These are phyloP conservation scores for Ulota crispa DNA, from an alignment of 225 moss, liverwort and hornwort genomes.

Conservation along the genomic window DNA sequence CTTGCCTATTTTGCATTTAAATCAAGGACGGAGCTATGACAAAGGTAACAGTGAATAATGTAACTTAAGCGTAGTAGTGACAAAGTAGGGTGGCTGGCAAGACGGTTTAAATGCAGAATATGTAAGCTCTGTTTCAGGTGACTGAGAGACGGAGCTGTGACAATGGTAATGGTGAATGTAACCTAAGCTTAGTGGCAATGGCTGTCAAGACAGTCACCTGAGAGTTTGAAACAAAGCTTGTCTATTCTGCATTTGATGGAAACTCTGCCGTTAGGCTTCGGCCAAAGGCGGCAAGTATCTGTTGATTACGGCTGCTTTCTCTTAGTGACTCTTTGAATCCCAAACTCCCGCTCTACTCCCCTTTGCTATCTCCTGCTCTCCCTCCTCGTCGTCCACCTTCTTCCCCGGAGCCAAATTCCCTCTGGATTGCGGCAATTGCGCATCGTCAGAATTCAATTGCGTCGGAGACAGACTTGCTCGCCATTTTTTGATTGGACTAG, in stretches of 20 bases:
- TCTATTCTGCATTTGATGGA: no score
- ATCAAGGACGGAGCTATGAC: no score
- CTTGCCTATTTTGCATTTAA: no score
- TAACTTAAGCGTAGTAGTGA: no score
- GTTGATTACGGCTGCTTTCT: background rate
- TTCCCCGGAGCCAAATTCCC: rapidly evolving
- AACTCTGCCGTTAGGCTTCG: background rate
- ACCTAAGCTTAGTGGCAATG: no score
- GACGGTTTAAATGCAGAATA: no score
- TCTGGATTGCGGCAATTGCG: background rate
- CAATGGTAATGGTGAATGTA: no score
- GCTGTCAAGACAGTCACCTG: no score
- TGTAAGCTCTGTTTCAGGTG: no score
- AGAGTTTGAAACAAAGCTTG: background rate
- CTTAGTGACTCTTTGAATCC: conserved; percentile 38
- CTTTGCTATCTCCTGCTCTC: conserved; percentile 38
- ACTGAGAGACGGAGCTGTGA: no score
- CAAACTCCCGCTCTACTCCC: conserved; percentile 44
- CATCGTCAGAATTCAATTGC: background rate
- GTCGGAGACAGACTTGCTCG: background rate
- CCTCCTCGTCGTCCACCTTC: background rate
- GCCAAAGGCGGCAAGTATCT: background rate
- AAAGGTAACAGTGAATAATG: no score
- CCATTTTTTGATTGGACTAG: background rate
- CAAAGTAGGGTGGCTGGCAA: no score